phyloP scores from a whole-genome alignment of 768 basidiomycete genomes.

The Albatrellus ellisii region DNA sequence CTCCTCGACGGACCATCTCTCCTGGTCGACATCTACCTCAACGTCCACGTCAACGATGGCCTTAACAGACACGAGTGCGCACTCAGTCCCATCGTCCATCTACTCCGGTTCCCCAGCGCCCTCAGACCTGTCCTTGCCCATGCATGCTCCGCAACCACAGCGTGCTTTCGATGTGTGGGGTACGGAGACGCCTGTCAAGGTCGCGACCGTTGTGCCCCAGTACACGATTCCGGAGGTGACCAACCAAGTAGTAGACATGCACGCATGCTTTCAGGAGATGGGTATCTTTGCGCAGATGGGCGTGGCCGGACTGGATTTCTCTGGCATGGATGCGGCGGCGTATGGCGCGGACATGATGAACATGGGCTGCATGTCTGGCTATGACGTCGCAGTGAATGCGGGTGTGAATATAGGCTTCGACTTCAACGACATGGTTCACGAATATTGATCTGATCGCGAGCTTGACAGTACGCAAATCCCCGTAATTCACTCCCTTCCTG shows the following conservation, averaged over 20 bases:
- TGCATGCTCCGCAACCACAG: conserved; percentile 11
- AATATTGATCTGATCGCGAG: too few relatives aligned
- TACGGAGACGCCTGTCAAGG: too few relatives aligned
- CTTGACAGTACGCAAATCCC: too few relatives aligned
- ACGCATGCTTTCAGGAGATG: conserved; percentile 10
- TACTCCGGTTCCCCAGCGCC: conserved; percentile 13
- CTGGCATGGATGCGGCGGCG: background rate
- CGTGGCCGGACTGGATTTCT: conserved; percentile 7
- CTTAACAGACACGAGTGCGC: background rate
- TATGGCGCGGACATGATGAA: too few relatives aligned
- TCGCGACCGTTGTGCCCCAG: background rate
- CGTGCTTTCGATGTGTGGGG: conserved; percentile 6
- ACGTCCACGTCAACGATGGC: background rate
- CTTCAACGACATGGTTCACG: conserved; percentile 14
- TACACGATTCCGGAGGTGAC: background rate
- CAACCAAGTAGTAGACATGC: conserved; percentile 5
- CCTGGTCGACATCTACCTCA: background rate
- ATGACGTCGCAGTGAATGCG: too few relatives aligned
- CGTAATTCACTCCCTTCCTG: too few relatives aligned
- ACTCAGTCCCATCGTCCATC: conserved; percentile 9
- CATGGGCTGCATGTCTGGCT: too few relatives aligned
- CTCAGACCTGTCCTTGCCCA: conserved; percentile 10
- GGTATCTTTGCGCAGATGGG: conserved; percentile 12
- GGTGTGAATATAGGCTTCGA: conserved; percentile 5
- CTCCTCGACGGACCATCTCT: background rate